Base-by-base conservation (phyloP, 2,329 filamentous ascomycete genomes). In the Escovopsis weberi region DNA sequence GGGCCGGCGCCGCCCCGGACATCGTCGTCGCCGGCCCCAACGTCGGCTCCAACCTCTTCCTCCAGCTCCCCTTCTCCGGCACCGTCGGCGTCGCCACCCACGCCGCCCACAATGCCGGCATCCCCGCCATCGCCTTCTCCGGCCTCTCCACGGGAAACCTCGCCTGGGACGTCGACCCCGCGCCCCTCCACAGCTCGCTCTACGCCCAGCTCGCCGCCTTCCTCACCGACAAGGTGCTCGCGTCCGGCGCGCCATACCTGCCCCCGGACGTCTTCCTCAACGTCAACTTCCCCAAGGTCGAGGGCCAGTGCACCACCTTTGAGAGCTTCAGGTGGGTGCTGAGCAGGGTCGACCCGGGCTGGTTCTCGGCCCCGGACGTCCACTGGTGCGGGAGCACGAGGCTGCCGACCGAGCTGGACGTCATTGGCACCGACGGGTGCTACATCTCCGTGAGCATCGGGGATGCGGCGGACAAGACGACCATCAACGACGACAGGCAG, bases 41-140 rank as follows among this genome's bases (percentile, higher is more conserved):
- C 49, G 66, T 70, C 33, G 69, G 68, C 48, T 54, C 61, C 39
- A 83, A 82, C 56, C 54, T 81, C 4, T 80, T 67, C 33, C 50
- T 76, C 12, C 55, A 63, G 2, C 68, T 74, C 0, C 70, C 62
- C 19, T 69, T 80, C 55, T 82, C 78, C 2, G 80, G 80, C 5
- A 84, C 80, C 19, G 74, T 80, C n/a, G 78, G 79, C 40, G 75
- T 75, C 0, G 75, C 79, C 7, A 67, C 64, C 32, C 75, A 76
- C 48, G 78, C 80, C 1, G 72, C 66, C 4, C 56, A 62, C 35
- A 62, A 70, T 18, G 62, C 62, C 2, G 68, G 70, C 1, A 72
- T 83, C 44, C 80, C 80, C 0, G 73, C 72, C n/a, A 70, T 85
- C 43, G 80, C 79, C 12, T 84, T 85, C 60, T 78, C 73, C 0